These are phyloP conservation scores for Phytophthora rubi DNA, from an alignment of 352 stramenopile species.

Conservation along the genomic window DNA sequence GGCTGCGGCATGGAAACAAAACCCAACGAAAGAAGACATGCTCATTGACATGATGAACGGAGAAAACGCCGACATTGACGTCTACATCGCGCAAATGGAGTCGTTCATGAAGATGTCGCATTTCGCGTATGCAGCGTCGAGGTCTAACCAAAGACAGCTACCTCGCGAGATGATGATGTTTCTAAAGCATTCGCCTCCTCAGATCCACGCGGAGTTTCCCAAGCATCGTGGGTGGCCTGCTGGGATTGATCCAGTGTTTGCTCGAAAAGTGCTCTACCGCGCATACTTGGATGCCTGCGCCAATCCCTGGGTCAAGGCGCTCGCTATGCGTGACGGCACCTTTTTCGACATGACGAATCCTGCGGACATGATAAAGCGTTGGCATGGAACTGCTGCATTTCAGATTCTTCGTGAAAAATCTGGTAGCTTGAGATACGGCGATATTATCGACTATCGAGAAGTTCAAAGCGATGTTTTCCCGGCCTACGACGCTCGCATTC, in stretches of 20 bases:
- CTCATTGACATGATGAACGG: background rate
- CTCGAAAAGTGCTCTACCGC: conserved; percentile 28
- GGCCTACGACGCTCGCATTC: conserved; percentile 16
- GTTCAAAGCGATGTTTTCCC: background rate
- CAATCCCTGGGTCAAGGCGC: conserved; percentile 27
- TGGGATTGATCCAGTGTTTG: conserved; percentile 26
- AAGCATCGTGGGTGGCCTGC: conserved; percentile 32
- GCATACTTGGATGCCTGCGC: conserved; percentile 24
- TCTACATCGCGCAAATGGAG: conserved; percentile 36
- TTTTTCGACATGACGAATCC: conserved; percentile 9
- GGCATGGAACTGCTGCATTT: conserved; percentile 30
- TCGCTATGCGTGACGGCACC: conserved; percentile 13
- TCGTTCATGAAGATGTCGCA: conserved; percentile 9
- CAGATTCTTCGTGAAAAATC: conserved; percentile 11
- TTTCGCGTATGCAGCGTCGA: background rate
- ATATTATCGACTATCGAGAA: conserved; percentile 29
- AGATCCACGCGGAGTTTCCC: conserved; percentile 31
- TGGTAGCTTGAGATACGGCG: conserved; percentile 7
- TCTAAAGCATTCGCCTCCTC: conserved; percentile 2
- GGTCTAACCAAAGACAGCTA: conserved; percentile 3
- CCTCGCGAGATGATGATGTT: conserved; percentile 28
- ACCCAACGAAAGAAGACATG: background rate
- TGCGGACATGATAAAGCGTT: conserved; percentile 30
- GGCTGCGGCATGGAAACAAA: background rate
- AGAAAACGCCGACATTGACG: conserved; percentile 23